phyloP scores from a whole-genome alignment of 768 basidiomycete genomes.

The Stropharia rugosoannulata region DNA sequence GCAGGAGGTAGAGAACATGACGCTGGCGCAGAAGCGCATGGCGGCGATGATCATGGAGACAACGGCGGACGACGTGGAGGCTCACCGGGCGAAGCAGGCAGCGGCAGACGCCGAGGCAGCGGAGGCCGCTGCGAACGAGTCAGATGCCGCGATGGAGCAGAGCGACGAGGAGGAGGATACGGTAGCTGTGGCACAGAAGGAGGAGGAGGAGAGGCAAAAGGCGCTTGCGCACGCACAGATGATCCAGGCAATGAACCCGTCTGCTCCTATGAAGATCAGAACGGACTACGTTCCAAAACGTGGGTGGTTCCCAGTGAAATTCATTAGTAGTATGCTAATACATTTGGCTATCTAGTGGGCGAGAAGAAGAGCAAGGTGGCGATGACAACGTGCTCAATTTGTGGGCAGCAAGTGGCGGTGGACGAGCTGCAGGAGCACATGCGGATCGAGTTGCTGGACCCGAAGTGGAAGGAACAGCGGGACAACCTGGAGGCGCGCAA shows the following conservation, averaged over 20 bases:
- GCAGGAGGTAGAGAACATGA: slow-evolving; percentile 94
- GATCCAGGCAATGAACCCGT: slow-evolving; percentile 72
- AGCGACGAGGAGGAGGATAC: slow-evolving; percentile 78
- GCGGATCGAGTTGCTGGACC: slow-evolving; percentile 97
- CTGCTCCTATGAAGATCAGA: slow-evolving; percentile 89
- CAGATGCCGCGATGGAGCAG: slow-evolving; percentile 80
- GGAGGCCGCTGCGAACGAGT: slow-evolving; percentile 53
- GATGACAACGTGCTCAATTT: slow-evolving; percentile 88
- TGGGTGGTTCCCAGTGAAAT: slow-evolving; percentile 37
- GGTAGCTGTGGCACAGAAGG: slow-evolving; percentile 56
- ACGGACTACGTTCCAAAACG: slow-evolving; percentile 95
- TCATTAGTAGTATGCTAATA: slow-evolving; percentile 2
- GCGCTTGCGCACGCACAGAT: slow-evolving; percentile 78
- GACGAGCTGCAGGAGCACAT: slow-evolving; percentile 97
- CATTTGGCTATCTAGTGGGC: slow-evolving; percentile 47
- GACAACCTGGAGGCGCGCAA: slow-evolving; percentile 87
- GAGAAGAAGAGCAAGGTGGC: slow-evolving; percentile 62
- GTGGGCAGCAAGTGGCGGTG: slow-evolving; percentile 94
- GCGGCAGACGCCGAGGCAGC: slow-evolving; percentile 86
- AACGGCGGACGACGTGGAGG: slow-evolving; percentile 83
- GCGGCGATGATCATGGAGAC: slow-evolving; percentile 98
- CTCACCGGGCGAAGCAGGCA: slow-evolving; percentile 76
- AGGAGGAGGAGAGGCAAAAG: slow-evolving; percentile 68
- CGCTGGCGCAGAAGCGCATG: slow-evolving; percentile 96
- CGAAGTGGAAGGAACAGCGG: slow-evolving; percentile 97